phyloP scores from a whole-genome alignment of 345 rosid species.

The Aquilaria malaccensis region DNA sequence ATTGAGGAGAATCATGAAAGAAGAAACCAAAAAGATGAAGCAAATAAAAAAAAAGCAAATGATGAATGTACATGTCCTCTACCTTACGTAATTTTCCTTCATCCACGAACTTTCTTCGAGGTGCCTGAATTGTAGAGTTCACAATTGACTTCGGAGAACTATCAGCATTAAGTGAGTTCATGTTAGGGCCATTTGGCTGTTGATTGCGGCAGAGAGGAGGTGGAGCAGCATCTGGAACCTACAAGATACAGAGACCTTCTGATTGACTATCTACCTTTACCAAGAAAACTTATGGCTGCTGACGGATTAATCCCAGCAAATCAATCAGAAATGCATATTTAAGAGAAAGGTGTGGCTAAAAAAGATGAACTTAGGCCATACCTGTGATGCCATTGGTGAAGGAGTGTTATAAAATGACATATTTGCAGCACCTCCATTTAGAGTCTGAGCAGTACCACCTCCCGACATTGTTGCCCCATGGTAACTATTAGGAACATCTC shows the following conservation, averaged over 20 bases:
- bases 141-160: slow-evolving; percentile 63
- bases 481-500: slow-evolving; percentile 65
- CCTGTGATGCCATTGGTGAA: slow-evolving; percentile 84
- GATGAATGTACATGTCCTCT: not conserved
- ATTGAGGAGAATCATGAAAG: slow-evolving; percentile 2
- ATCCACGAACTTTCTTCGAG: slow-evolving; percentile 95
- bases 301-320: not conserved
- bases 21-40: not conserved
- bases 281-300: not conserved
- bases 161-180: slow-evolving; percentile 39
- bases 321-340: slow-evolving; percentile 3
- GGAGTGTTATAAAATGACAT: slow-evolving; percentile 79
- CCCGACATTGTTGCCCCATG: slow-evolving; percentile 32
- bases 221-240: slow-evolving; percentile 84
- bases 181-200: slow-evolving; percentile 66
- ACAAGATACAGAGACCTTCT: slow-evolving; percentile 25
- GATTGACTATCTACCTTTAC: slow-evolving; percentile 8
- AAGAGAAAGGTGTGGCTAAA: not conserved
- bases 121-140: slow-evolving; percentile 84
- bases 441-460: slow-evolving; percentile 48
- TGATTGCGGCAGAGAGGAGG: slow-evolving; percentile 81
- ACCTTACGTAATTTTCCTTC: slow-evolving; percentile 99
- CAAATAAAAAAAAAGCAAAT: not conserved
- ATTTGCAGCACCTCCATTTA: slow-evolving; percentile 63
- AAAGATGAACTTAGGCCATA: slow-evolving; percentile 17